Evolutionary conservation across 2,329 filamentous ascomycete species (phyloP).

Genomic region (Aureobasidium mangrovei): DNA sequence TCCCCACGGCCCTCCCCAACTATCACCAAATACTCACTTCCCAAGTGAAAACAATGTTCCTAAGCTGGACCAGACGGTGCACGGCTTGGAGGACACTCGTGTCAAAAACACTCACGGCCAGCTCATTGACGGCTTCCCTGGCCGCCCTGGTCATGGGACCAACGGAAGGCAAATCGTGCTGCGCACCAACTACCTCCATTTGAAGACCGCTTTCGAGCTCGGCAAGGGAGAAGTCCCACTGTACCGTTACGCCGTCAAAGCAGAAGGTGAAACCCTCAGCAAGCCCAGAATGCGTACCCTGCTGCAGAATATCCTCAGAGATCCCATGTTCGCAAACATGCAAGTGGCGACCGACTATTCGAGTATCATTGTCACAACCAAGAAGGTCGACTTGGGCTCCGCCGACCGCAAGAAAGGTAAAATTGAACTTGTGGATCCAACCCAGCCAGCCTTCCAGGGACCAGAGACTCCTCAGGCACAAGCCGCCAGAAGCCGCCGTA

Average conservation of each 20-base stretch:
- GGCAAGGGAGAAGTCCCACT: constrained; percentile 23
- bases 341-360: constrained; percentile 33
- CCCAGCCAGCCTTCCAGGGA: neutral
- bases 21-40: neutral
- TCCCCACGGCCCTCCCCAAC: neutral
- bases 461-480: constrained; percentile 20
- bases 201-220: constrained; percentile 29
- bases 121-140: constrained; percentile 25
- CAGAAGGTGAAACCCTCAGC: constrained; percentile 23
- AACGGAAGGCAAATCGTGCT: constrained; percentile 31
- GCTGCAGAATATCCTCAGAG: constrained; percentile 37
- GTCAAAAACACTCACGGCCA: constrained; percentile 20
- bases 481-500: constrained; percentile 23
- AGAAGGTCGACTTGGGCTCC: constrained; percentile 20
- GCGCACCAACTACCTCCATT: constrained; percentile 35
- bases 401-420: constrained; percentile 13
- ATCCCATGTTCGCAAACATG: constrained; percentile 24
- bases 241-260: constrained; percentile 35
- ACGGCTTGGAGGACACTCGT: constrained; percentile 19
- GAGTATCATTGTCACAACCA: constrained; percentile 28
- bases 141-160: constrained; percentile 31
- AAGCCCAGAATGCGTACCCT: constrained; percentile 41
- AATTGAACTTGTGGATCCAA: constrained; percentile 9
- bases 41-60: constrained; percentile 15
- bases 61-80: constrained; percentile 21